Evolutionary conservation across 2,329 filamentous ascomycete species (phyloP).

Genomic region (Coniella vitis): DNA sequence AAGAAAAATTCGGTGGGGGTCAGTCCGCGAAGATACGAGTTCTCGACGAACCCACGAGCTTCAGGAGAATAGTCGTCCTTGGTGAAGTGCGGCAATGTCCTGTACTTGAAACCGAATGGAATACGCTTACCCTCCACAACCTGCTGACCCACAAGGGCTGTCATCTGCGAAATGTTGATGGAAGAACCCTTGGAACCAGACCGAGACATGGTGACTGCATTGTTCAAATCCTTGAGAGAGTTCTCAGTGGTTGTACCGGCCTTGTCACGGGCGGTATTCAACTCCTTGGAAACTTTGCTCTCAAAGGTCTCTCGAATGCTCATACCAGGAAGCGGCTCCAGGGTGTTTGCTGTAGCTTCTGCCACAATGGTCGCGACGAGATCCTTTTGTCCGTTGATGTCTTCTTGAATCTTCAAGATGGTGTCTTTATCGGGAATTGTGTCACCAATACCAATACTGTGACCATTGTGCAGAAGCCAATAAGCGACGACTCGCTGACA

Average conservation of each 20-base stretch:
- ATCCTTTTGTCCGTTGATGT: conserved; percentile 74
- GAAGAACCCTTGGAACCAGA: conserved; percentile 98
- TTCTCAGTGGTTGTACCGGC: conserved; percentile 89
- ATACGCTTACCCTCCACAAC: conserved; percentile 98
- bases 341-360: conserved; percentile 73
- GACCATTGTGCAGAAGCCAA: conserved; percentile 93
- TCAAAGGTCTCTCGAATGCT: conserved; percentile 98
- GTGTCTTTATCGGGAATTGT: conserved; percentile 86
- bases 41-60: conserved; percentile 95
- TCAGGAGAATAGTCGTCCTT: conserved; percentile 99
- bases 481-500: conserved; percentile 93
- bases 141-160: conserved; percentile 93
- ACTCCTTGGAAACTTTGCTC: conserved; percentile 86
- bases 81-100: conserved; percentile 93
- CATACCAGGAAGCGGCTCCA: conserved; percentile 96
- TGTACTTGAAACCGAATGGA: conserved; percentile 98
- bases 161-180: conserved; percentile 99
- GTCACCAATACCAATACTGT: conserved; percentile 97
- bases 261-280: conserved; percentile 94
- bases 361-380: conserved; percentile 71
- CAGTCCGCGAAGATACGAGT: conserved; percentile 92
- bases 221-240: conserved; percentile 92
- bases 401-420: conserved; percentile 75
- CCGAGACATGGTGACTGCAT: conserved; percentile 90
- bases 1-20: conserved; percentile 98